Evolutionary conservation across 192 early-diverging fungal species (phyloP).

Genomic region (Backusella mclennaniae): DNA sequence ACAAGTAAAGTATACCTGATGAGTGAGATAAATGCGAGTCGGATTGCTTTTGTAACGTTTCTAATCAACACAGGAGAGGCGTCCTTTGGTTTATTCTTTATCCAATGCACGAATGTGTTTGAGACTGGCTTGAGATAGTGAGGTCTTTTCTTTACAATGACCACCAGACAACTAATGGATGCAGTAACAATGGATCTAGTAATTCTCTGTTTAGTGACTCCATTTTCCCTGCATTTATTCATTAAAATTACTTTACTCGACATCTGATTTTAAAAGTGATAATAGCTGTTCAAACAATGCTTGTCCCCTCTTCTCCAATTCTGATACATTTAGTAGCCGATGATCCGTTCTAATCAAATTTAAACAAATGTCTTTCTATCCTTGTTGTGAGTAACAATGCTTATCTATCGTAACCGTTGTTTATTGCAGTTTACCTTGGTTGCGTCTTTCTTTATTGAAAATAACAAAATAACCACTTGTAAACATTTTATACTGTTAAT

Average conservation of each 20-base stretch:
- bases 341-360: slow-evolving; percentile 34
- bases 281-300: slow-evolving; percentile 30
- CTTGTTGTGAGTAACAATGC: neutral
- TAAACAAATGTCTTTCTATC: slow-evolving; percentile 34
- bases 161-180: slow-evolving; percentile 32
- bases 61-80: slow-evolving; percentile 20
- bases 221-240: slow-evolving; percentile 13
- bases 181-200: slow-evolving; percentile 34
- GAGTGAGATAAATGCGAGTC: slow-evolving; percentile 31
- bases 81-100: slow-evolving; percentile 7
- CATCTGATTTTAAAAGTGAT: neutral
- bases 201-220: neutral
- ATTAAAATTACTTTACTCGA: neutral
- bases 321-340: slow-evolving; percentile 26
- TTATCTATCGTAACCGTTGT: too few species aligned
- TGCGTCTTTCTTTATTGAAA: slow-evolving; percentile 17
- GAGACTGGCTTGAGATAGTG: slow-evolving; percentile 30
- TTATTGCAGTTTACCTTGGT: neutral
- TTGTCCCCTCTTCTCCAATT: slow-evolving; percentile 30
- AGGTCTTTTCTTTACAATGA: slow-evolving; percentile 30
- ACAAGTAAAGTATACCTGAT: slow-evolving; percentile 25
- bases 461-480: slow-evolving; percentile 30
- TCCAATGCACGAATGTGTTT: slow-evolving; percentile 25
- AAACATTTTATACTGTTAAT: slow-evolving; percentile 37
- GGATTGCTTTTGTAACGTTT: slow-evolving; percentile 36